Conservation (phyloP, 129 eudicot genomes). For the Pseudognaphalium luteoalbum region DNA sequence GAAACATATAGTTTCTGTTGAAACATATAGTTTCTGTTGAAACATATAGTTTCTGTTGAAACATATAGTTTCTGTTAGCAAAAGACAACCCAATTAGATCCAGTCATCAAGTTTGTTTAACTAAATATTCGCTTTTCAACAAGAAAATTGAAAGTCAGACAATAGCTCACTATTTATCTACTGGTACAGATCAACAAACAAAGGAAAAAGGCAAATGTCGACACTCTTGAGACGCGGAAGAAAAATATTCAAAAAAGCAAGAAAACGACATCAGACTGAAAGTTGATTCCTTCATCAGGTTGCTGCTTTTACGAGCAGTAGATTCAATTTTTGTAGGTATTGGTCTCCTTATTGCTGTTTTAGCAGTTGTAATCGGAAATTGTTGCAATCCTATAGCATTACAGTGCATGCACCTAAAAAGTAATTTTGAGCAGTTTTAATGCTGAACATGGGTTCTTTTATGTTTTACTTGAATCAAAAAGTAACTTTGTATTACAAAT, state of each 20-base stretch:
- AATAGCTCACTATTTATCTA: not conserved
- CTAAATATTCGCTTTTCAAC: not conserved
- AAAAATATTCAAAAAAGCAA: conserved; percentile 20
- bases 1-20: too few relatives aligned
- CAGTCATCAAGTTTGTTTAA: not conserved
- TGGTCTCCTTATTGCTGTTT: not conserved
- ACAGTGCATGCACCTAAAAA: not conserved
- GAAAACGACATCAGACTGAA: conserved; percentile 24
- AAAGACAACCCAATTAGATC: not conserved
- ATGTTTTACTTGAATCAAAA: not conserved
- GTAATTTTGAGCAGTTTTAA: not conserved
- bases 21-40: too few relatives aligned
- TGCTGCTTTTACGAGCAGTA: not conserved
- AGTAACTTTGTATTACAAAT: not conserved
- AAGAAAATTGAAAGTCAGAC: not conserved
- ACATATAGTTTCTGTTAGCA: too few relatives aligned
- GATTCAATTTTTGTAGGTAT: conserved; percentile 2
- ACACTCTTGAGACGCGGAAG: conserved; percentile 27
- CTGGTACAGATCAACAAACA: conserved; percentile 12
- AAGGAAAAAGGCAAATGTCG: conserved; percentile 30
- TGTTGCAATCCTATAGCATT: not conserved
- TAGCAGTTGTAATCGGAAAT: not conserved
- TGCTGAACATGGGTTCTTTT: not conserved
- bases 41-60: too few relatives aligned
- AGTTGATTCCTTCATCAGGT: not conserved